phyloP scores from a whole-genome alignment of 2,329 filamentous ascomycete genomes.

The Lecanicillium sp. region DNA sequence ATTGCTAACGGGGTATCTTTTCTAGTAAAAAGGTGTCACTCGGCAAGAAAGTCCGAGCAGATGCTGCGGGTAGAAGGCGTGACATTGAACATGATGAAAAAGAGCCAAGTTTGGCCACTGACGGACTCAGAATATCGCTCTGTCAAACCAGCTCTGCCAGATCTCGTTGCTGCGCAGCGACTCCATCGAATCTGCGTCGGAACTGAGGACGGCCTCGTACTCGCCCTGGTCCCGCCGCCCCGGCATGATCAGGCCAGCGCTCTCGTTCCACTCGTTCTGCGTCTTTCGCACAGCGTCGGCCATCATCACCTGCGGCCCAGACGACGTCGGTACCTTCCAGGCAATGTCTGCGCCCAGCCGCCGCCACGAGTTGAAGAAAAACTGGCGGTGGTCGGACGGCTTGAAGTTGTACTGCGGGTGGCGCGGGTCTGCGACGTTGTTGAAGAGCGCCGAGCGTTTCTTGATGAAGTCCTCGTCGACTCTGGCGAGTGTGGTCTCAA shows the following conservation, averaged over 20 bases:
- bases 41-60: background rate
- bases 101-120: too few species aligned
- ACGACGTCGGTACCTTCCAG: constrained; percentile 28
- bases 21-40: background rate
- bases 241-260: constrained; percentile 28
- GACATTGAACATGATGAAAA: background rate
- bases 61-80: background rate
- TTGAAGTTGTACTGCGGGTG: constrained; percentile 35
- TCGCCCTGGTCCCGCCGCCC: constrained; percentile 18
- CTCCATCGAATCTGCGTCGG: constrained; percentile 26
- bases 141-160: constrained; percentile 26
- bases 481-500: constrained; percentile 21
- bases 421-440: constrained; percentile 32
- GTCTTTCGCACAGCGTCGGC: constrained; percentile 27
- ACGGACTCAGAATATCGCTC: constrained; percentile 7
- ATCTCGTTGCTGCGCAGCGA: constrained; percentile 20
- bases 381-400: constrained; percentile 32
- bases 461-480: constrained; percentile 38
- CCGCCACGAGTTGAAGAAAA: constrained; percentile 41
- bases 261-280: constrained; percentile 25
- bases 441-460: constrained; percentile 32
- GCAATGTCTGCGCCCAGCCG: constrained; percentile 36
- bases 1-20: background rate
- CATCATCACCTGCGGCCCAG: constrained; percentile 1
- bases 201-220: constrained; percentile 28